A percentile compares a stretch with the other conserved stretches of the same genome.
Evolutionary conservation across 2,329 filamentous ascomycete species (phyloP).

Genomic region (Neonectria hederae): DNA sequence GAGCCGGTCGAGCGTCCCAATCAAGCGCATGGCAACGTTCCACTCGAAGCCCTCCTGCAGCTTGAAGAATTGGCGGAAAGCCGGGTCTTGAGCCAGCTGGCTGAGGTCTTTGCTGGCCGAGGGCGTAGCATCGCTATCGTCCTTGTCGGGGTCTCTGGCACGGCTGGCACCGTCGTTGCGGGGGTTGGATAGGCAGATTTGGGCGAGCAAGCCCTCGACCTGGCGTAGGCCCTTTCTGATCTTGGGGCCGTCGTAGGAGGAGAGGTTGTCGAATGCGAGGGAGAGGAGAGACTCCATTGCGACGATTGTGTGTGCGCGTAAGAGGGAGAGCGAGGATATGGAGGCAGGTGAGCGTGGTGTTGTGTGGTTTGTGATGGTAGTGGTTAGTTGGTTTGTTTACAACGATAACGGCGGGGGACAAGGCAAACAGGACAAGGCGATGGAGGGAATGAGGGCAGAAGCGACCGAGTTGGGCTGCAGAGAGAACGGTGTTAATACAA

Average conservation of each 20-base stretch:
- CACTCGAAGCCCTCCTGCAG: constrained; percentile 97
- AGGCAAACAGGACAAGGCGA: not conserved
- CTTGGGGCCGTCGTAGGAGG: constrained; percentile 88
- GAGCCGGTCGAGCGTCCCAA: constrained; percentile 85
- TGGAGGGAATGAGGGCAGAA: constrained; percentile 11
- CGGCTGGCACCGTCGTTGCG: constrained; percentile 32
- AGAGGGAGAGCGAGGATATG: not conserved
- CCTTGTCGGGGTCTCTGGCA: constrained; percentile 41
- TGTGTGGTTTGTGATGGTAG: constrained; percentile 6
- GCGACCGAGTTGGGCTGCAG: constrained; percentile 20
- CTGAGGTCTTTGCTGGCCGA: constrained; percentile 69
- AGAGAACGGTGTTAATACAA: constrained; percentile 24
- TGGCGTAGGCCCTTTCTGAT: constrained; percentile 93
- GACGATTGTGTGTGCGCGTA: constrained; percentile 12
- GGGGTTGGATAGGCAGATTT: constrained; percentile 82
- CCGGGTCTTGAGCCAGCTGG: constrained; percentile 81
- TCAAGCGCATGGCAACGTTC: constrained; percentile 90
- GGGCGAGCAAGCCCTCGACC: constrained; percentile 91
- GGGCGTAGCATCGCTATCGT: constrained; percentile 52
- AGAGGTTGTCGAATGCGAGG: constrained; percentile 95
- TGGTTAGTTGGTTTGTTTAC: constrained; percentile 30
- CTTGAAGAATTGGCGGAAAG: constrained; percentile 95
- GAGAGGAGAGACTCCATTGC: constrained; percentile 91
- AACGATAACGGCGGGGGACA: constrained; percentile 17
- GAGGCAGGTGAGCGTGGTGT: constrained; percentile 29